phyloP scores from a whole-genome alignment of 306 rosid genomes.

The Luffa aegyptiaca region DNA sequence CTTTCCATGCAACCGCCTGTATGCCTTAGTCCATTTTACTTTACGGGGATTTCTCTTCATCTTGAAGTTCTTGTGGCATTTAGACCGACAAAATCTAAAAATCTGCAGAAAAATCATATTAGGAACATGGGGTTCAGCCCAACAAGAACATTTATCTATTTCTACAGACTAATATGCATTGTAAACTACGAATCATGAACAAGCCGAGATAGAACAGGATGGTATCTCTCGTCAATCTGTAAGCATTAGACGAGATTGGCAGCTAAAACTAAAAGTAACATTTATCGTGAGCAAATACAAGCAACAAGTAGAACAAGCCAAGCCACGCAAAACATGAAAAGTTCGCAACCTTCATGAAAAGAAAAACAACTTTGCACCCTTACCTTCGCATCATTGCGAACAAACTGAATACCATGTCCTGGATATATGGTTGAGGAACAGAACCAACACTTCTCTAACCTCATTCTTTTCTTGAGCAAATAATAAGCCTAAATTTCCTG shows the following conservation, averaged over 20 bases:
- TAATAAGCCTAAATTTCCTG: background rate
- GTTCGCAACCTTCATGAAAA: background rate
- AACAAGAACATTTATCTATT: background rate
- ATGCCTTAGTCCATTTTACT: slow-evolving; percentile 90
- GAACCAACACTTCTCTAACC: slow-evolving; percentile 93
- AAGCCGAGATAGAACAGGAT: background rate
- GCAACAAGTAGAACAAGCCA: background rate
- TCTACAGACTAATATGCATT: background rate
- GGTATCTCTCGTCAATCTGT: background rate
- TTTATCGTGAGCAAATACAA: background rate
- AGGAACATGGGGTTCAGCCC: background rate
- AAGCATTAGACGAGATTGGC: background rate
- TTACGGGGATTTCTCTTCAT: slow-evolving; percentile 97
- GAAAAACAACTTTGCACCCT: background rate
- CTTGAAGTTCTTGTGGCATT: slow-evolving; percentile 93
- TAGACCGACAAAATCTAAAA: slow-evolving; percentile 79
- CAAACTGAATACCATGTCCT: slow-evolving; percentile 88
- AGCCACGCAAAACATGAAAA: background rate
- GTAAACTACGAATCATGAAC: background rate
- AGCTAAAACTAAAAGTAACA: background rate
- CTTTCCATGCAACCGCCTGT: slow-evolving; percentile 67
- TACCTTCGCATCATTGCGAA: slow-evolving; percentile 89
- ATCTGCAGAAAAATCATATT: slow-evolving; percentile 31
- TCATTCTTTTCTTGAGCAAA: slow-evolving; percentile 26
- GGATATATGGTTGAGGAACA: slow-evolving; percentile 86